Base-by-base conservation (phyloP, 2,329 filamentous ascomycete species). In the Myriosclerotinia scirpicola region DNA sequence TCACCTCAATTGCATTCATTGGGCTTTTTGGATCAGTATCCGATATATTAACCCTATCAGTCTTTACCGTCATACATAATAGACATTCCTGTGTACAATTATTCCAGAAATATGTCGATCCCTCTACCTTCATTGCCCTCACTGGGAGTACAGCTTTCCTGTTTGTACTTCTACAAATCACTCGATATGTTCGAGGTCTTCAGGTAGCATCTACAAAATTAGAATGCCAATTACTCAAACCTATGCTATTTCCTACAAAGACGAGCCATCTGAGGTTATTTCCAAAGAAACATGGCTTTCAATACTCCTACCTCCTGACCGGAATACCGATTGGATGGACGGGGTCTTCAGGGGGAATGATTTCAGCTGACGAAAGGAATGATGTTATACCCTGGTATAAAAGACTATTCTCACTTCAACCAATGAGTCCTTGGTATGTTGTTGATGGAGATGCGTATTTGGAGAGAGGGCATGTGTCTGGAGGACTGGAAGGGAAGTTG, bases 221-320 rank as follows among this genome's bases (percentile, higher is more conserved):
- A 46, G 64, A 65, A 67, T 69, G 22, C 30, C 69, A 55, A 48
- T 50, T 48, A 17, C n/a, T 66, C 3, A 73, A 72, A 62, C 82
- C 85, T 3, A 77, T 86, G 66, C 77, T 93, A 15, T 85, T 92
- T 53, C 88, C 89, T 9, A 87, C 86, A 72, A 81, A 79, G 54
- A 91, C 87, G 17, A 87, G 83, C 2, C 90, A 93, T 75, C 80
- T 83, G 5, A 82, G 90, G 22, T 75, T 89, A n/a, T 87, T 89
- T 67, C 90, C 90, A 0, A 82, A 86, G 73, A 85, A 83, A 67
- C 87, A 92, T 74, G 82, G 82, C 0, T 93, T 93, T 73, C 80
- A 80, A 0, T 91, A 92, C 74, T 87, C 88, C 0, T 92, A 92
- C 75, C 82, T 93, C 1, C 81, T 88, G 55, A 85, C 87, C 36